Evolutionary conservation across 257 asterid species (phyloP).

Genomic region (Solanum megistacrolobum): DNA sequence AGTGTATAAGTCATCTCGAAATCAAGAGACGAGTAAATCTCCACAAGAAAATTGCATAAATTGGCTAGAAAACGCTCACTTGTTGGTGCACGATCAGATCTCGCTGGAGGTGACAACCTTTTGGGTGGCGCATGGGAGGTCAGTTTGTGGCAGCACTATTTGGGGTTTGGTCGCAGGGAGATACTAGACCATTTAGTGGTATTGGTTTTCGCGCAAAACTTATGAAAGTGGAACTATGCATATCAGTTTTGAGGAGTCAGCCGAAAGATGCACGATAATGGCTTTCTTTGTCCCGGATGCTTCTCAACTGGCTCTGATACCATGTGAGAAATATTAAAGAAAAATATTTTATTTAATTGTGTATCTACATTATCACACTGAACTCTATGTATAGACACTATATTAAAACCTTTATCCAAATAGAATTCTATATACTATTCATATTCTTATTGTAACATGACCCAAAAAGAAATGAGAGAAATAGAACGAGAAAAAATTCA

Average conservation of each 20-base stretch:
- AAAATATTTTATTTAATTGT: neutral
- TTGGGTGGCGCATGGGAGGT: neutral
- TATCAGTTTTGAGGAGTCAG: neutral
- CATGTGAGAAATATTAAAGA: neutral
- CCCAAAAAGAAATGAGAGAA: neutral
- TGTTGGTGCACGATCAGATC: neutral
- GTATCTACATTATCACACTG: neutral
- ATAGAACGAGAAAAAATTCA: neutral
- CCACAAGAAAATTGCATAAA: neutral
- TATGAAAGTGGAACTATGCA: neutral
- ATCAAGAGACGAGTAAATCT: neutral
- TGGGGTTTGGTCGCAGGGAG: neutral
- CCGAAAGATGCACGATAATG: neutral
- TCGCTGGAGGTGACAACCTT: neutral
- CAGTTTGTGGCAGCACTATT: neutral
- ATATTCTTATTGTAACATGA: neutral
- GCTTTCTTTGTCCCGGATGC: neutral
- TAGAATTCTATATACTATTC: neutral
- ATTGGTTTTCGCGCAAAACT: neutral
- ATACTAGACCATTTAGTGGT: neutral
- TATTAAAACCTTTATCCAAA: neutral
- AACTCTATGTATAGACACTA: neutral
- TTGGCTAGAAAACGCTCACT: neutral
- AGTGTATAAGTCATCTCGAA: neutral
- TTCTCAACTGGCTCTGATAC: neutral